These are phyloP conservation scores for Sphenostylis stenocarpa DNA, from an alignment of 306 rosid genomes.

Conservation along the genomic window DNA sequence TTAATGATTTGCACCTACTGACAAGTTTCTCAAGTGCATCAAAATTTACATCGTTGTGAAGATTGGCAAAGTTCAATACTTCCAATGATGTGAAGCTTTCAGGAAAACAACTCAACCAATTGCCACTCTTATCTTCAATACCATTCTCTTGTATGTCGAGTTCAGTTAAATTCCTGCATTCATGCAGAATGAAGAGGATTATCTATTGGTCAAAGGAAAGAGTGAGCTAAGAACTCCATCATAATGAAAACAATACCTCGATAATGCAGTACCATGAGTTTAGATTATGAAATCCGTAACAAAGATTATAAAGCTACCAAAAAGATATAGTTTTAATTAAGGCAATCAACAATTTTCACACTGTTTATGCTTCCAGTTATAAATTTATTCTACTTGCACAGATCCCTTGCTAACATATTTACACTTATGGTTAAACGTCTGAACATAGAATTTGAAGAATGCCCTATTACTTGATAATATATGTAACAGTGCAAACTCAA, in stretches of 20 bases:
- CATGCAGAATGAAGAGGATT: slow-evolving; percentile 30
- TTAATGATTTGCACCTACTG: slow-evolving; percentile 68
- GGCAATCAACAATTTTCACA: neutral
- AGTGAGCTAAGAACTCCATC: slow-evolving; percentile 7
- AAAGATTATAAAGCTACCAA: neutral
- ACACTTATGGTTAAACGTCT: neutral
- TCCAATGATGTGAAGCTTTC: slow-evolving; percentile 78
- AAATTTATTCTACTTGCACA: neutral
- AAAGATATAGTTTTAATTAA: neutral
- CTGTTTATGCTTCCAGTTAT: neutral
- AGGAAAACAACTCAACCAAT: slow-evolving; percentile 86
- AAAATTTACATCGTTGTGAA: slow-evolving; percentile 55
- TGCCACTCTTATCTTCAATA: slow-evolving; percentile 63
- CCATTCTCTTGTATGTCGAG: slow-evolving; percentile 84
- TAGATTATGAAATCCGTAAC: neutral
- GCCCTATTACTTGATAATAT: neutral
- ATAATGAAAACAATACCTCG: slow-evolving; percentile 17
- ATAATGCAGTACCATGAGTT: neutral
- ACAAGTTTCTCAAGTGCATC: slow-evolving; percentile 80
- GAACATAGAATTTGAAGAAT: neutral
- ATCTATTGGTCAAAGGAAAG: slow-evolving; percentile 21
- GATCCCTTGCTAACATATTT: slow-evolving; percentile 6
- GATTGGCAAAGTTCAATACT: slow-evolving; percentile 66
- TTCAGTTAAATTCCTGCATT: slow-evolving; percentile 70
- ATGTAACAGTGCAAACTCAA: slow-evolving; percentile 4